These are phyloP conservation scores for Chaetomium sp. DNA, from an alignment of 2,329 filamentous ascomycete species.

Conservation along the genomic window DNA sequence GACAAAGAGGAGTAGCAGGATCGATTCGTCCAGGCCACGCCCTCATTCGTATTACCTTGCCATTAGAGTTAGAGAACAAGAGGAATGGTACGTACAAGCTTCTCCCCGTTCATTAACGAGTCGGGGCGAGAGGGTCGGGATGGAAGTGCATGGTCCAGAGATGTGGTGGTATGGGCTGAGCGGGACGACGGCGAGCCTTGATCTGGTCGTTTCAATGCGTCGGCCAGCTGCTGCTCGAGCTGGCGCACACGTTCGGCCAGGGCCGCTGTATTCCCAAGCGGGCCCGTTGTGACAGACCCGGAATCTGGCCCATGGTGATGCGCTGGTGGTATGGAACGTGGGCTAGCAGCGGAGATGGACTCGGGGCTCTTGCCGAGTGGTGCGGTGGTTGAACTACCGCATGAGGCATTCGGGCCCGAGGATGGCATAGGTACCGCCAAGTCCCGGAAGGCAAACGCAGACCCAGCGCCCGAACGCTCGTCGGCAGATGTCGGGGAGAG, in stretches of 20 bases:
- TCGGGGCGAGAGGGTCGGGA: slow-evolving; percentile 43
- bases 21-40: not conserved
- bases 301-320: slow-evolving; percentile 2
- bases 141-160: not conserved
- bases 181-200: slow-evolving; percentile 10
- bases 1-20: not conserved
- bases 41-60: too few species aligned
- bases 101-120: slow-evolving; percentile 43
- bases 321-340: slow-evolving; percentile 7
- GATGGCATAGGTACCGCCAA: slow-evolving; percentile 3
- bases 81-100: slow-evolving; percentile 32
- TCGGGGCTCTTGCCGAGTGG: slow-evolving; percentile 7
- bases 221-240: slow-evolving; percentile 38
- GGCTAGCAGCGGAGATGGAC: slow-evolving; percentile 9
- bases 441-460: slow-evolving; percentile 17
- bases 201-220: slow-evolving; percentile 19
- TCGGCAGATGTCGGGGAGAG: slow-evolving; percentile 16
- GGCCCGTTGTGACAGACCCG: not conserved
- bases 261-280: slow-evolving; percentile 12
- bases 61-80: not conserved
- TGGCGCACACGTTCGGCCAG: slow-evolving; percentile 36
- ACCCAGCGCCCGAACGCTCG: slow-evolving; percentile 5
- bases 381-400: not conserved
- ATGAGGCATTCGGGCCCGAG: slow-evolving; percentile 4
- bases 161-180: slow-evolving; percentile 1